Percentiles rank a stretch among this genome's conserved stretches.
Conservation (phyloP, 495 filamentous ascomycete species). For the Astrothelium subdiscretum region DNA sequence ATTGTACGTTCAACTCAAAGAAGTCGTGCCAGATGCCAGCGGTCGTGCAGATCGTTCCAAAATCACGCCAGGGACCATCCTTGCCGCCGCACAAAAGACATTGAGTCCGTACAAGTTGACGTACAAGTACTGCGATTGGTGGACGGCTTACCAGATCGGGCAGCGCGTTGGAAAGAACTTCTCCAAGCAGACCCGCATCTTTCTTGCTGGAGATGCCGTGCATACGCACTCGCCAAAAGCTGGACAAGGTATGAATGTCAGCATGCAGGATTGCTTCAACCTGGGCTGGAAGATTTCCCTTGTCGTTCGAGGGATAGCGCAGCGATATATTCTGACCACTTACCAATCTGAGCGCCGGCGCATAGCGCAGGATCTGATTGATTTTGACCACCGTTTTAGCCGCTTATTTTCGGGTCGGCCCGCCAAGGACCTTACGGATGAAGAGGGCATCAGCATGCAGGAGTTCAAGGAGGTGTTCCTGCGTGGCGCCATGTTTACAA, state of each 20-base stretch:
- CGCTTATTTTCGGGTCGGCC: conserved; percentile 24
- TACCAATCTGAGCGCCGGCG: conserved; percentile 59
- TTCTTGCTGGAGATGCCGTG: conserved; percentile 49
- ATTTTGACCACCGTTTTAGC: conserved; percentile 53
- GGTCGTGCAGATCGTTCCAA: conserved; percentile 38
- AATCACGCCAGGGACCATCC: conserved; percentile 47
- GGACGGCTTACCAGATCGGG: conserved; percentile 53
- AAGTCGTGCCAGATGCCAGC: conserved; percentile 18
- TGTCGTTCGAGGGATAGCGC: conserved; percentile 47
- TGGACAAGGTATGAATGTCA: conserved; percentile 40
- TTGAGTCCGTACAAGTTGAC: conserved; percentile 50
- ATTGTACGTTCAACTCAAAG: conserved; percentile 57
- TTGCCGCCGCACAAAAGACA: conserved; percentile 47
- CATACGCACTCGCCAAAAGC: conserved; percentile 54
- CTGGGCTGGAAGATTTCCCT: conserved; percentile 70
- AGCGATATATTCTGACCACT: conserved; percentile 47
- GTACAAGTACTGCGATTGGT: conserved; percentile 55
- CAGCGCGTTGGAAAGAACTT: conserved; percentile 62
- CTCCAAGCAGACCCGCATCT: conserved; percentile 53
- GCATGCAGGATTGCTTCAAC: conserved; percentile 39
- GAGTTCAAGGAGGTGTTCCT: conserved; percentile 38
- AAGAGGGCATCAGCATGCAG: conserved; percentile 35
- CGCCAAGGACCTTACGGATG: conserved; percentile 49
- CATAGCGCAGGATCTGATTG: conserved; percentile 59
- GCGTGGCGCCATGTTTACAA: conserved; percentile 23